Evolutionary conservation across 1,284 basidiomycete species (phyloP).

Genomic region (Sphagnurus paluster): DNA sequence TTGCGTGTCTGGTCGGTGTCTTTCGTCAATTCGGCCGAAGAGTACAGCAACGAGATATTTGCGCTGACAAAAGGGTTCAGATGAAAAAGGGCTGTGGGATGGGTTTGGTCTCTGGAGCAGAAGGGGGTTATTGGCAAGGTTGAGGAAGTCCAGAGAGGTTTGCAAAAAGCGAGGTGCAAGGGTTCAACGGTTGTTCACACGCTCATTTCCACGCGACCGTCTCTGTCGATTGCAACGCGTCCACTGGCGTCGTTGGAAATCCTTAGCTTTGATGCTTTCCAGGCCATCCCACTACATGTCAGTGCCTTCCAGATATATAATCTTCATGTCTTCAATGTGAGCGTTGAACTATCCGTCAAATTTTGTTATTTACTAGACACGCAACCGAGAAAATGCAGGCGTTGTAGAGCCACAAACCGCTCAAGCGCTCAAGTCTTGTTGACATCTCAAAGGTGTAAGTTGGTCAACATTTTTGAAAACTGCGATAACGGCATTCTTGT

Average conservation of each 20-base stretch:
- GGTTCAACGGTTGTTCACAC: conserved; percentile 14
- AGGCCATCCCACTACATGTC: too few species aligned
- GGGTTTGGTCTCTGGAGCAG: not conserved
- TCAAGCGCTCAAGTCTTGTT: too few species aligned
- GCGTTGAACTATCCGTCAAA: too few species aligned
- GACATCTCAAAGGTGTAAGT: too few species aligned
- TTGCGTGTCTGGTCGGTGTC: conserved; percentile 4
- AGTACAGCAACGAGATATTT: not conserved
- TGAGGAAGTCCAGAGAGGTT: not conserved
- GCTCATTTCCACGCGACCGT: conserved; percentile 6
- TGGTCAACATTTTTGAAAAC: not conserved
- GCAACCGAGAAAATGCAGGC: too few species aligned
- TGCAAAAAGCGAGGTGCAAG: conserved; percentile 9
- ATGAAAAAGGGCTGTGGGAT: conserved; percentile 4
- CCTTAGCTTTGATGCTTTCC: too few species aligned
- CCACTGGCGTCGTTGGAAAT: too few species aligned
- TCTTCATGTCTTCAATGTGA: too few species aligned
- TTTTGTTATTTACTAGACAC: too few species aligned
- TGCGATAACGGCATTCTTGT: not conserved
- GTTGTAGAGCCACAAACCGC: too few species aligned
- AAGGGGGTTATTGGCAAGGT: conserved; percentile 10
- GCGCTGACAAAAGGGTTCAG: conserved; percentile 1
- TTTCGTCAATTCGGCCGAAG: conserved; percentile 6
- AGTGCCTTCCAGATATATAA: too few species aligned
- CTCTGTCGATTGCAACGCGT: too few species aligned